Conservation (phyloP, 371 early-diverging fungal genomes). For the Mucor saturninus region DNA sequence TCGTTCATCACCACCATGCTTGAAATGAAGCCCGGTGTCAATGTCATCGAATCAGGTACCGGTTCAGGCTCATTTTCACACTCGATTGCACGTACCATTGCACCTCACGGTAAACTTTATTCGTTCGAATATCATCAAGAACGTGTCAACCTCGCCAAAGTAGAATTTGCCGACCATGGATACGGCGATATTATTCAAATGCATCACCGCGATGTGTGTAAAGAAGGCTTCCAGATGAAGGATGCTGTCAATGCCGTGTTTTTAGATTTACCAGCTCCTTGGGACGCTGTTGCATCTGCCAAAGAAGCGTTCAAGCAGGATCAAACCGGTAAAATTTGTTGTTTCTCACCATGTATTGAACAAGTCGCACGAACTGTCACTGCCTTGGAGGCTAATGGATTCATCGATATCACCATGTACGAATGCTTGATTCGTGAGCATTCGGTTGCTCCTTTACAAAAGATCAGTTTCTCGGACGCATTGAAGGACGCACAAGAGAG, state of each 20-base stretch:
- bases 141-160: constrained; percentile 69
- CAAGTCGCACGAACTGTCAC: constrained; percentile 85
- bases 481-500: constrained; percentile 48
- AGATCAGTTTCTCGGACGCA: constrained; percentile 57
- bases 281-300: constrained; percentile 89
- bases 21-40: constrained; percentile 84
- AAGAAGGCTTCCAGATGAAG: constrained; percentile 83
- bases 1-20: constrained; percentile 82
- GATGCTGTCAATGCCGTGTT: constrained; percentile 88
- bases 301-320: constrained; percentile 82
- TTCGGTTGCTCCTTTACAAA: constrained; percentile 53
- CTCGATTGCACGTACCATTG: constrained; percentile 86
- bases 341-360: constrained; percentile 96
- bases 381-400: constrained; percentile 79
- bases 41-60: constrained; percentile 94
- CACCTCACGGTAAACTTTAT: constrained; percentile 85
- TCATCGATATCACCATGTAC: constrained; percentile 84
- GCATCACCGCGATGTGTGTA: constrained; percentile 88
- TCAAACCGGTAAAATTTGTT: constrained; percentile 83
- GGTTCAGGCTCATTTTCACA: constrained; percentile 97
- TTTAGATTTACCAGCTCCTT: constrained; percentile 95
- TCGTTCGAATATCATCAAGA: constrained; percentile 94
- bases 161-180: constrained; percentile 85
- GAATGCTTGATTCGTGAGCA: constrained; percentile 76
- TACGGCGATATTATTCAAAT: constrained; percentile 68